Evolutionary conservation across 495 filamentous ascomycete species (phyloP), one percentile per base, ranked within the genome.

Genomic region (Elaphomyces granulatus): DNA sequence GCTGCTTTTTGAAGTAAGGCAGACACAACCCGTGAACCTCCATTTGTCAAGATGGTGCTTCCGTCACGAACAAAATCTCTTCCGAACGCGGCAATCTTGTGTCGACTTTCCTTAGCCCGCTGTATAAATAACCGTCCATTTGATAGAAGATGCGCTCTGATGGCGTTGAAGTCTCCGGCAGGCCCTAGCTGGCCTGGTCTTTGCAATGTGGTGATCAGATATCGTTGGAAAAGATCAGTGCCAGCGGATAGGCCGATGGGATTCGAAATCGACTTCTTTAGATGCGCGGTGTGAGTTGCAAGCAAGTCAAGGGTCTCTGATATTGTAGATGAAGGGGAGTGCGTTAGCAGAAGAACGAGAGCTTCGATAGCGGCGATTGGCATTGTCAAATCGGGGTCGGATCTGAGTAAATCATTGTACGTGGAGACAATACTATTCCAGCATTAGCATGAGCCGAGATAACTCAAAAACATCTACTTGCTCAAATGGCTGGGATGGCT

Each of bases 331-430:
- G 83, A 79, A 35, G 76, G 73, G 7, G 75, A 80, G 36, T 77
- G 72, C 54, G 77, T 75, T 42, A 95, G 77, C 42, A 85, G 77
- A 48, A 82, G 71, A 46, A 94, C 87, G 35, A 95, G 72, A 26
- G 90, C 77, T 62, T 95, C 87, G 56, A 98, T 94, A 38, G 90
- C 87, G 2, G 88, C 90, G 37, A 98, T 80, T 36, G 88, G 85
- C 83, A 93, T 94, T 18, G 87, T 93, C 31, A 95, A 72, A 19
- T 90, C 82, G 10, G 79, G 75, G 59, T 94, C 86, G 34, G 65
- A 63, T 48, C 52, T 52, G 37, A 78, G 71, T 39, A 80, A 60
- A 37, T 63, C 51, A 60, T 68, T 66, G 65, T 80, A 80, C 32
- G 69, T 71, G 33, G 61, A 54, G 52, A 76, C 70, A 45, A 80